Conservation (phyloP, 371 early-diverging fungal species). For the Coemansia sp. region DNA sequence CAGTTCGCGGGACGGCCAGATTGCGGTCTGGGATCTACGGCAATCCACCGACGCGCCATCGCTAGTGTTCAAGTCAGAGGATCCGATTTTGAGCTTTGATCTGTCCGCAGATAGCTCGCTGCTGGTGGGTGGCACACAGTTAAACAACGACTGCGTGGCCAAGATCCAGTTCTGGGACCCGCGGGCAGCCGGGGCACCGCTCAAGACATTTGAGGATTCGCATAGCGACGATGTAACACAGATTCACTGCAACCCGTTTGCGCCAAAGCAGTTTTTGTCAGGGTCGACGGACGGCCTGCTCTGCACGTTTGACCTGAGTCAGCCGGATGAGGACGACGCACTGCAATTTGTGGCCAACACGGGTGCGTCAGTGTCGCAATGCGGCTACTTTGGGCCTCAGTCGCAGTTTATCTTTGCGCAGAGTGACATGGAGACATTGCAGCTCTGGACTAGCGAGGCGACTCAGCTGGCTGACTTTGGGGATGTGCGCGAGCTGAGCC, state of each 20-base stretch:
- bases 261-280: slow-evolving; percentile 61
- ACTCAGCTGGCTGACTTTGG: slow-evolving; percentile 71
- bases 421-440: slow-evolving; percentile 87
- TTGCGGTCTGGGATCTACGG: slow-evolving; percentile 75
- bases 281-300: slow-evolving; percentile 77
- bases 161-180: slow-evolving; percentile 72
- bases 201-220: slow-evolving; percentile 70
- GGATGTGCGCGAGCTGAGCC: slow-evolving; percentile 63
- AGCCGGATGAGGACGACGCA: slow-evolving; percentile 86
- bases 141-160: slow-evolving; percentile 55
- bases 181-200: slow-evolving; percentile 53
- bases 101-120: slow-evolving; percentile 15
- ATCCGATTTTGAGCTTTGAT: slow-evolving; percentile 56
- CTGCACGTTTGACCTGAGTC: slow-evolving; percentile 68
- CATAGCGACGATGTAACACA: slow-evolving; percentile 93
- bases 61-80: slow-evolving; percentile 57
- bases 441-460: slow-evolving; percentile 59
- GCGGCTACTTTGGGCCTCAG: slow-evolving; percentile 88
- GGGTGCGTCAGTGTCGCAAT: slow-evolving; percentile 72
- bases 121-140: slow-evolving; percentile 29
- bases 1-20: slow-evolving; percentile 61
- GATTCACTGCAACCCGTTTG: slow-evolving; percentile 75
- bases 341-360: slow-evolving; percentile 78
- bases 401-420: slow-evolving; percentile 82
- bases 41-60: slow-evolving; percentile 26